Percentiles rank a stretch among this genome's conserved stretches.
These are phyloP conservation scores for Leptographium radiaticola DNA, from an alignment of 2,329 filamentous ascomycete genomes.

Conservation along the genomic window DNA sequence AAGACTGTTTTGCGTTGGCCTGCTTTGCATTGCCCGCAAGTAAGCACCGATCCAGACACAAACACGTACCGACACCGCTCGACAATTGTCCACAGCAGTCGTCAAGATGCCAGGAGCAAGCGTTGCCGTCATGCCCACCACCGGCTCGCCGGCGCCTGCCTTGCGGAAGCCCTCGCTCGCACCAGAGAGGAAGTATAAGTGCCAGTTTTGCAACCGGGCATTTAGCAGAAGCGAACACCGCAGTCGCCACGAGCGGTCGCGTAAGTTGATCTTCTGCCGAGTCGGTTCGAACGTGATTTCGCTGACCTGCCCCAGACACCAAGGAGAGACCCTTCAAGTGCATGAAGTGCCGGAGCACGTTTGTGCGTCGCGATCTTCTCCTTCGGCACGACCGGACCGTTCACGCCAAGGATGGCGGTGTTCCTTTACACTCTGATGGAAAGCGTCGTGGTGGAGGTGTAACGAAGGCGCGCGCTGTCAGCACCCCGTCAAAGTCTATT, in stretches of 20 bases:
- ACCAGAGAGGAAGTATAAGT: constrained; percentile 98
- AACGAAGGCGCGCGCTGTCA: constrained; percentile 51
- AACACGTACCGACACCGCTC: neutral
- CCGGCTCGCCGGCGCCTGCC: constrained; percentile 54
- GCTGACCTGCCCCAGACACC: constrained; percentile 51
- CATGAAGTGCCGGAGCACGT: constrained; percentile 94
- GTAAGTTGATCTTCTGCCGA: constrained; percentile 48
- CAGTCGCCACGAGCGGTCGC: constrained; percentile 91
- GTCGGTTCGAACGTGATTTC: neutral
- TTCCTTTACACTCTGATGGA: constrained; percentile 85
- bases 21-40: neutral
- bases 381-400: constrained; percentile 96
- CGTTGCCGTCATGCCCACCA: constrained; percentile 50
- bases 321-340: constrained; percentile 99
- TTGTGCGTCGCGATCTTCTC: constrained; percentile 91
- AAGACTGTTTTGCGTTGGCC: neutral
- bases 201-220: constrained; percentile 94
- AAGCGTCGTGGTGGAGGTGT: constrained; percentile 60
- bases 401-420: constrained; percentile 92
- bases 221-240: constrained; percentile 97
- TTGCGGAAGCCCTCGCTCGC: constrained; percentile 63
- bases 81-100: constrained; percentile 16
- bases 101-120: constrained; percentile 57
- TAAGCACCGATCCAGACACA: neutral
- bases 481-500: constrained; percentile 62